These are phyloP conservation scores for Skeletonema marinoi DNA, from an alignment of 108 stramenopile genomes.

Conservation along the genomic window DNA sequence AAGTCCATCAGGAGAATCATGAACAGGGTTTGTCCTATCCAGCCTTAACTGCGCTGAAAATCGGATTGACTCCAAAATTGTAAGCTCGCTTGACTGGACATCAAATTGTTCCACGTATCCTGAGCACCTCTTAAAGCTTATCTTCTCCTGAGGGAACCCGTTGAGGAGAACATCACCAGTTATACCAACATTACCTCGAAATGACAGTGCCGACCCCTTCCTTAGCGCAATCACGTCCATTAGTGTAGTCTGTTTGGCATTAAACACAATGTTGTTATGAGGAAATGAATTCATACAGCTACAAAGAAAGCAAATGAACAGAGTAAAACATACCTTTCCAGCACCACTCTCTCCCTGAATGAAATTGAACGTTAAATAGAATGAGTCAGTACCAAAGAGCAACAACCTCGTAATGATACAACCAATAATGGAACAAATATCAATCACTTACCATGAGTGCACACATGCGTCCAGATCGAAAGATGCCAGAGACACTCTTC, in stretches of 20 bases:
- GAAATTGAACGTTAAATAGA: background rate
- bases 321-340: conserved; percentile 12
- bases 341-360: conserved; percentile 39
- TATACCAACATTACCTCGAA: conserved; percentile 37
- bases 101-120: conserved; percentile 93
- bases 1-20: conserved; percentile 62
- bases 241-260: conserved; percentile 22
- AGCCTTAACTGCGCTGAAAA: conserved; percentile 62
- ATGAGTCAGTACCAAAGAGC: background rate
- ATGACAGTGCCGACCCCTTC: conserved; percentile 16
- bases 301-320: too few species aligned
- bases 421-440: background rate
- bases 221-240: conserved; percentile 66
- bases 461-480: conserved; percentile 2
- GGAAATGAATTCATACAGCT: background rate
- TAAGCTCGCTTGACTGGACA: conserved; percentile 74
- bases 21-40: conserved; percentile 62
- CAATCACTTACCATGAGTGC: background rate
- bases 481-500: conserved; percentile 32
- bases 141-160: conserved; percentile 53
- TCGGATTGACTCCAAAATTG: conserved; percentile 73
- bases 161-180: conserved; percentile 61
- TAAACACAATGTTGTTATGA: background rate
- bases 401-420: background rate
- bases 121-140: conserved; percentile 54